Conservation (phyloP, 2,329 filamentous ascomycete genomes). For the Calonectria pseudoreteaudii region DNA sequence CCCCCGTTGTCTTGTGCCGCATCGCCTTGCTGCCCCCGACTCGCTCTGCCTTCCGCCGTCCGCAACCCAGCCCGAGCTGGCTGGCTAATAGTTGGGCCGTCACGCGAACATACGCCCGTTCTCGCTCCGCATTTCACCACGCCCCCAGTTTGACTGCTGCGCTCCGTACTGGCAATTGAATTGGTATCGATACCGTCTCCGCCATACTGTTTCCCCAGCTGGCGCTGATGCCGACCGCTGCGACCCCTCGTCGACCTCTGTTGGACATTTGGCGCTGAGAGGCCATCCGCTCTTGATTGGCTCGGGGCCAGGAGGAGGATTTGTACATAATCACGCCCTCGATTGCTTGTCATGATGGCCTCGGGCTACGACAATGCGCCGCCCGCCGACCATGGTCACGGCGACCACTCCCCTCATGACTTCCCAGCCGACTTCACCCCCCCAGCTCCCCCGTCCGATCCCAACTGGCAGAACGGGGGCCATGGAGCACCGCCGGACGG, state of each 20-base stretch:
- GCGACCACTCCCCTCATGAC: constrained; percentile 41
- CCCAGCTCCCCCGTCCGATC: constrained; percentile 47
- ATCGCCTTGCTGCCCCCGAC: constrained; percentile 44
- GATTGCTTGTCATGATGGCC: constrained; percentile 53
- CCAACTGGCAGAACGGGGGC: constrained; percentile 52
- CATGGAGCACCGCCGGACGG: constrained; percentile 53
- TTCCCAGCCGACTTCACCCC: constrained; percentile 46
- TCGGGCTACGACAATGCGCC: constrained; percentile 60
- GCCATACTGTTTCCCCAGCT: constrained; percentile 32
- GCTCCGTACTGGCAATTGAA: constrained; percentile 41
- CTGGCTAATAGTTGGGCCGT: constrained; percentile 40
- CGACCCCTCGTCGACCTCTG: constrained; percentile 47
- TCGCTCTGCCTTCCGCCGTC: constrained; percentile 37
- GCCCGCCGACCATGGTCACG: constrained; percentile 52
- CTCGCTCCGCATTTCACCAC: constrained; percentile 31
- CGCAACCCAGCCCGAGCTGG: constrained; percentile 37
- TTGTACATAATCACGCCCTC: constrained; percentile 37
- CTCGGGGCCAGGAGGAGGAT: constrained; percentile 43
- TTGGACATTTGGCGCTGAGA: constrained; percentile 49
- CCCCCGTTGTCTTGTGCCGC: constrained; percentile 42
- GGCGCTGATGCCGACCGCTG: constrained; percentile 54
- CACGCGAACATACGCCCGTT: constrained; percentile 42
- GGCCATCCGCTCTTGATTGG: constrained; percentile 36
- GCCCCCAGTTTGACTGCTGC: constrained; percentile 31
- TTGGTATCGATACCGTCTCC: constrained; percentile 42